Conservation (phyloP, 1,284 basidiomycete genomes). For the Meira miltonrushii region DNA sequence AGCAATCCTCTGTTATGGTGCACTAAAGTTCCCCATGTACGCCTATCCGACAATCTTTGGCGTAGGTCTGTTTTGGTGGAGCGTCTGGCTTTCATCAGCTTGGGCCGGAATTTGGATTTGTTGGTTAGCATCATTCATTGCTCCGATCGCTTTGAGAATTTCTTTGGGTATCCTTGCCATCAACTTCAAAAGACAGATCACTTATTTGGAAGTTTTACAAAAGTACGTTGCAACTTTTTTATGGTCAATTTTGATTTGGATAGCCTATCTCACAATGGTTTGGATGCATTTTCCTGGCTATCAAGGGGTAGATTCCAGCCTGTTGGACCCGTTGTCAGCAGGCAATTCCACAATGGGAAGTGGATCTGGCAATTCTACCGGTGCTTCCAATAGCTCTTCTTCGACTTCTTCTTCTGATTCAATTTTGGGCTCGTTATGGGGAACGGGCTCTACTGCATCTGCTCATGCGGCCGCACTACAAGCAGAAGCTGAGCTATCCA, state of each 20-base stretch:
- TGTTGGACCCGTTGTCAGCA: neutral
- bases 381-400: neutral
- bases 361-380: too few relatives aligned
- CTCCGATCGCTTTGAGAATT: slow-evolving; percentile 22
- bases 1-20: slow-evolving; percentile 58
- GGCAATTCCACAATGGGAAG: neutral
- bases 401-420: neutral
- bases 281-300: slow-evolving; percentile 40
- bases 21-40: slow-evolving; percentile 59
- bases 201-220: slow-evolving; percentile 67
- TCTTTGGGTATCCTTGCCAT: slow-evolving; percentile 38
- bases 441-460: neutral
- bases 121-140: slow-evolving; percentile 61
- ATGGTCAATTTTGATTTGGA: slow-evolving; percentile 67
- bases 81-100: slow-evolving; percentile 71
- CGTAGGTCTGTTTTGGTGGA: slow-evolving; percentile 73
- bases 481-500: neutral
- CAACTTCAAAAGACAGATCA: slow-evolving; percentile 57
- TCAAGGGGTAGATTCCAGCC: neutral
- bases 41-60: slow-evolving; percentile 55
- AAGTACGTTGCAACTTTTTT: slow-evolving; percentile 64
- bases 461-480: neutral
- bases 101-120: slow-evolving; percentile 84
- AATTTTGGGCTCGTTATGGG: too few relatives aligned
- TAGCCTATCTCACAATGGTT: slow-evolving; percentile 39